Base-by-base conservation (phyloP, 2,329 filamentous ascomycete species). In the Aspergillus amoenus region DNA sequence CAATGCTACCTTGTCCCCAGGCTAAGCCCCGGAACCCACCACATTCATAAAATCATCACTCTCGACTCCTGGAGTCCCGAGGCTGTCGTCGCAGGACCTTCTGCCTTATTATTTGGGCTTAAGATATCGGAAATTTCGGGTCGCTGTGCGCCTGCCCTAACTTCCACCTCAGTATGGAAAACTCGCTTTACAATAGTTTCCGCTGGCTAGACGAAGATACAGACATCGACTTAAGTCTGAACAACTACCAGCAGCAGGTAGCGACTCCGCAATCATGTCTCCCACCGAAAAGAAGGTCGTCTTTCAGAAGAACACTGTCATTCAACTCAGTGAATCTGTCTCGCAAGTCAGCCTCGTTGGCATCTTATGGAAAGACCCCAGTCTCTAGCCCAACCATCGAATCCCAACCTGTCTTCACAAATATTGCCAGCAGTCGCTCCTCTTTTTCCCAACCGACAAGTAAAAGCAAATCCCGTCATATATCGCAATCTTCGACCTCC, bases 171-270 rank as follows among this genome's bases (percentile, higher is more conserved):
- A 72, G 70, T 41, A 78, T 82, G 64, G 74, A 82, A 37, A 79
- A 84, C 50, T 82, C 82, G 1, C 78, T 89, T 56, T 84, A 85
- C 49, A 85, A 91, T 60, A 87, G 82, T 68, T 88, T 91, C 63
- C 81, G 86, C 48, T 91, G 88, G 88, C 77, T 91, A 24, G 88
- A 92, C 30, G 87, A 90, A 56, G 86, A 90, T 52, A 83, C 87
- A 17, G 84, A 89, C 52, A 76, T 93, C 32, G 88, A 93, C 65
- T 79, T 93, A 39, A 82, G 81, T 39, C 74, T 91, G 32, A 87
- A 91, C 68, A 86, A 90, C 68, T 89, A 90, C 66, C 87, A 89
- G 67, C 78, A 82, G 45, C 87, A 87, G 64, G 75, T 86, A 34
- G 79, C 73, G n/a, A 75, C 84, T 71, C 61, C 71, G 76, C 49